Evolutionary conservation across 2,329 filamentous ascomycete species (phyloP), one percentile per base, ranked within the genome.

Genomic region (Emergomyces pasteurianus): DNA sequence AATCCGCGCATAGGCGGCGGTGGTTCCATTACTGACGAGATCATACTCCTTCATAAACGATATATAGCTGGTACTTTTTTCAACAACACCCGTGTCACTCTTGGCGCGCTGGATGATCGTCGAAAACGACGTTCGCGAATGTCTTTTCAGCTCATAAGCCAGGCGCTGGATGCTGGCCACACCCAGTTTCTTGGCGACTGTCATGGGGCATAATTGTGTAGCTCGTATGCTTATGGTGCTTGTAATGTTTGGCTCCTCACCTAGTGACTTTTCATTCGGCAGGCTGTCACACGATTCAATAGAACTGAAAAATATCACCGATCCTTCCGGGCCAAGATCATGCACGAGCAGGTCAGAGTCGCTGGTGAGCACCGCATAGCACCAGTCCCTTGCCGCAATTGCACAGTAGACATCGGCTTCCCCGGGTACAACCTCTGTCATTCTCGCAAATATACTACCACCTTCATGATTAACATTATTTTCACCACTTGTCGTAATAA

Each of bases 401-500:
- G 90, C 90, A 71, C 91, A 96, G 74, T 84, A 94, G 28, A 80
- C 74, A 70, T 97, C 92, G 1, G 92, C 92, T 74, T 97, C 92
- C 0, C 89, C 91, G 0, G 90, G 85, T 0, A 95, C 86, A 14
- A 94, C 79, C 28, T 78, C 74, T 0, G 78, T 80, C 6, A 75
- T 66, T 2, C 69, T 63, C 9, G 68, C 69, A 73, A 74, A 77
- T 18, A 59, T 46, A 54, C 52, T 58, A 60, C 69, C 71, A 5
- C 64, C 64, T n/a, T 49, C 55, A 34, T 34, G 2, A 14, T 12
- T 5, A 26, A 18, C 53, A 12, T 12, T 23, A 43, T 28, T 31
- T 28, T 16, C 26, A 52, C 28, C 26, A 52, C 28, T n/a, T 9
- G 26, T 10, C 54, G 36, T 7, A 36, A 43, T 34, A 28, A 7